A percentile compares a stretch with the other conserved stretches of the same genome.
Evolutionary conservation across 2,329 filamentous ascomycete species (phyloP).

Genomic region (Ophiocordyceps australis): DNA sequence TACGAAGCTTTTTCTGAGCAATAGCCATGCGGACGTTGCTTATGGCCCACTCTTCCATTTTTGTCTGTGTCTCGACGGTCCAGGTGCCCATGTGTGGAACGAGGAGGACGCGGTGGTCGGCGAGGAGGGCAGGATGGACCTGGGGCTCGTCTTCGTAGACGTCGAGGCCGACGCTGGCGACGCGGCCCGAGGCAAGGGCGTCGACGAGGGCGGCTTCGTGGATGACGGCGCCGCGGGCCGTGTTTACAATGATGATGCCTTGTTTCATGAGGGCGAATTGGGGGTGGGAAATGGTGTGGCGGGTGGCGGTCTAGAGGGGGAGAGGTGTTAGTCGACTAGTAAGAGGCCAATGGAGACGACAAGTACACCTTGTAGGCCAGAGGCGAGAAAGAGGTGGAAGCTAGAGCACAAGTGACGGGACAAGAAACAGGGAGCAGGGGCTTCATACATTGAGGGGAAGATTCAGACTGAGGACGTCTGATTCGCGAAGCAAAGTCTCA

Average conservation of each 20-base stretch:
- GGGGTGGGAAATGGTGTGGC: constrained; percentile 52
- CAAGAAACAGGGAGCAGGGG: not conserved
- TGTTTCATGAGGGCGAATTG: constrained; percentile 66
- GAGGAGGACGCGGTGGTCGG: constrained; percentile 54
- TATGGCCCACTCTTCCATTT: constrained; percentile 64
- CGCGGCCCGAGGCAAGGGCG: constrained; percentile 51
- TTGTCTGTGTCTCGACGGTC: constrained; percentile 45
- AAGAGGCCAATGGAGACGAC: too few relatives aligned
- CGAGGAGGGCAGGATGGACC: constrained; percentile 53
- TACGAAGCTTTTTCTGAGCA: constrained; percentile 42
- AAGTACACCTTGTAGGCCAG: too few relatives aligned
- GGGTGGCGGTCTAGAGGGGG: constrained; percentile 36
- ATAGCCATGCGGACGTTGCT: constrained; percentile 49
- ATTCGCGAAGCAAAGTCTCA: constrained; percentile 49
- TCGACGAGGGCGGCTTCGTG: constrained; percentile 64
- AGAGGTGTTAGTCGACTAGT: not conserved
- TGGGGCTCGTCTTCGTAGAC: constrained; percentile 71
- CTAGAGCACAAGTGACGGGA: not conserved
- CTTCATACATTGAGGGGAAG: constrained; percentile 63
- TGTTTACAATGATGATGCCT: constrained; percentile 65
- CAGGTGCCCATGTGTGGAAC: constrained; percentile 79
- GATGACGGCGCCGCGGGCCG: constrained; percentile 65
- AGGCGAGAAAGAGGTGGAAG: not conserved
- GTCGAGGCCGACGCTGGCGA: constrained; percentile 56
- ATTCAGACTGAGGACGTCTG: constrained; percentile 67